phyloP scores from a whole-genome alignment of 2,329 filamentous ascomycete genomes.

The Trichophyton schoenleinii region DNA sequence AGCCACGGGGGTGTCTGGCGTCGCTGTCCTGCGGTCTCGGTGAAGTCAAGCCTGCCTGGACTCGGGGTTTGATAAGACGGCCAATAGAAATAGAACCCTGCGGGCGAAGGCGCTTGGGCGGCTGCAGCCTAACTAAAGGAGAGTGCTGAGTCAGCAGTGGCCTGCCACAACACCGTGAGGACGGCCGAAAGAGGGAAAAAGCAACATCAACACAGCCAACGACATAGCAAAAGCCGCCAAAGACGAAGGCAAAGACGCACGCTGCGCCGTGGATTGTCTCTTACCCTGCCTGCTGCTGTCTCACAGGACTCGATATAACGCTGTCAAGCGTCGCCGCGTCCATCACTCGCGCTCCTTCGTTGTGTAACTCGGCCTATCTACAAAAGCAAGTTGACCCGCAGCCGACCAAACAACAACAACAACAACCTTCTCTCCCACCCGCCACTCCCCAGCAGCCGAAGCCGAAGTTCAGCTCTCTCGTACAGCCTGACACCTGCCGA shows the following conservation, averaged over 20 bases:
- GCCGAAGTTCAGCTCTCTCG: neutral
- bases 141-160: neutral
- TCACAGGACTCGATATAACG: neutral
- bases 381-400: neutral
- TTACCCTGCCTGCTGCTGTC: neutral
- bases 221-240: neutral
- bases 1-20: no score
- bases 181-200: neutral
- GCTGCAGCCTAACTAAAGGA: neutral
- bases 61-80: no score
- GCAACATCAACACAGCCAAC: neutral
- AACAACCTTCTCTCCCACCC: neutral
- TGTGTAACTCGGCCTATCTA: neutral
- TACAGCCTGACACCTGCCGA: neutral
- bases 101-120: no score
- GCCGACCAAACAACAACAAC: neutral
- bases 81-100: no score
- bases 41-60: no score
- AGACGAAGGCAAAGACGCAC: neutral
- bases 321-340: neutral
- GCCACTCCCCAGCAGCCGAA: neutral
- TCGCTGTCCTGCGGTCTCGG: no score
- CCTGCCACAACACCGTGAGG: neutral
- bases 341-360: neutral
- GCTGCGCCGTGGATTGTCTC: neutral